These are phyloP conservation scores for Nadsonia starkeyi-henricii DNA, from an alignment of 1,139 yeast genomes.

Conservation along the genomic window DNA sequence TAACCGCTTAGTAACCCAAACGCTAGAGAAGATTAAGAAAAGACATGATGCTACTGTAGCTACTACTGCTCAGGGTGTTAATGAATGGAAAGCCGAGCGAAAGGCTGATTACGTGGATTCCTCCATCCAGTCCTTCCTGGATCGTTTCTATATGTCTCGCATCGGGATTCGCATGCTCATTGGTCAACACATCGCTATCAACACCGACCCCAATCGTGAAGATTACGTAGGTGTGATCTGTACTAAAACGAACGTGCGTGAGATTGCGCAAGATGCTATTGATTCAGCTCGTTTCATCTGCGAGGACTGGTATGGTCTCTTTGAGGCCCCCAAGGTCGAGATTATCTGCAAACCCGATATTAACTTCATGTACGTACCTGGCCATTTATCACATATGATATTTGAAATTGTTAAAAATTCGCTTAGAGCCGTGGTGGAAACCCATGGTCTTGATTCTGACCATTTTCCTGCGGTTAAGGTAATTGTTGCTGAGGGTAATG, in stretches of 20 bases:
- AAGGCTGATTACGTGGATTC: constrained; percentile 24
- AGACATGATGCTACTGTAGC: constrained; percentile 91
- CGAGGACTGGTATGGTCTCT: constrained; percentile 73
- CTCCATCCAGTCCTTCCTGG: constrained; percentile 64
- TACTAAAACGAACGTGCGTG: constrained; percentile 64
- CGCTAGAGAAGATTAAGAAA: constrained; percentile 57
- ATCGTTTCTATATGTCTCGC: constrained; percentile 72
- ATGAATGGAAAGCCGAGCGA: constrained; percentile 56
- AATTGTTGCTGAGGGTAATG: constrained; percentile 81
- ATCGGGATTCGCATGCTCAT: constrained; percentile 82
- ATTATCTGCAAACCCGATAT: constrained; percentile 58
- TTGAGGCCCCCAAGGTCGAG: constrained; percentile 71
- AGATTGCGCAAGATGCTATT: constrained; percentile 70
- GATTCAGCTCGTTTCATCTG: constrained; percentile 80
- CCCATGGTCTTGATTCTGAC: constrained; percentile 43
- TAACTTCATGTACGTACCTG: constrained; percentile 78
- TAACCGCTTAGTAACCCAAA: constrained; percentile 51
- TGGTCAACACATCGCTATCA: constrained; percentile 77
- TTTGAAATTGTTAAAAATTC: constrained; percentile 79
- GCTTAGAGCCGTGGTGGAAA: constrained; percentile 72
- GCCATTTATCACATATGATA: constrained; percentile 77
- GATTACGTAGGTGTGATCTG: constrained; percentile 78
- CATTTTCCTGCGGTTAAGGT: constrained; percentile 75
- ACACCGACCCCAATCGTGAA: constrained; percentile 42
- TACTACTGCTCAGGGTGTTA: constrained; percentile 84